Base-by-base conservation (phyloP, 129 eudicot genomes). In the Saposhnikovia divaricata region DNA sequence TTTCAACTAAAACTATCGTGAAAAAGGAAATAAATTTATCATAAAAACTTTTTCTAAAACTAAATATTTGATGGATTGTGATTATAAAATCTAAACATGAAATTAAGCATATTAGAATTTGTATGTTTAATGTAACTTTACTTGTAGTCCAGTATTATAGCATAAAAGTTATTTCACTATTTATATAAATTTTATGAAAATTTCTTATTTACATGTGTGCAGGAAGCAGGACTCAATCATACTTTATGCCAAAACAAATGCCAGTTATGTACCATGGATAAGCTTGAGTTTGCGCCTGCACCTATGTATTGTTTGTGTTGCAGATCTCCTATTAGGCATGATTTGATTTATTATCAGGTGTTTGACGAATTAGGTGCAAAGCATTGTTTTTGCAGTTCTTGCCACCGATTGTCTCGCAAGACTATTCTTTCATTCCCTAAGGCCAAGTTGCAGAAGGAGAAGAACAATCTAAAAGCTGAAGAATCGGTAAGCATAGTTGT, bases 241-340 rank as follows among this genome's bases (percentile, higher is more conserved):
- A 48, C 84, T 72, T 37, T 77, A 57, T 89, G 83, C 68, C 85
- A 80, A 50, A 87, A 88, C 81, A 81, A 78, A 39, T 93, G 98
- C 81, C 97, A 88, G 71, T 83, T 93, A 77, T 93, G 98, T 78
- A 82, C 81, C 40, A 77, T 16, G 85, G 87, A 87, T 72, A 83
- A 72, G 86, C 90, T 91, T 46, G 78, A 81, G 40, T 88, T 87
- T 83, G 80, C 88, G 25, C 93, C 95, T 51, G 77, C 89, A 79
- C 96, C 93, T 15, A 84, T 90, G 75, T 91, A 88, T 57, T 93
- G 98, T 74, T 81, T 93, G 51, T 81, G 82, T 68, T 93, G 98
- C 75, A 80, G 81, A 13, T 45, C 39, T 14, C 92, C 86, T 68
- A 87, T 93, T 82, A 93, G 87, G 79, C 73, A 78, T 53, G 82